Base-by-base conservation (phyloP, 345 rosid genomes). In the Corymbia maculata region DNA sequence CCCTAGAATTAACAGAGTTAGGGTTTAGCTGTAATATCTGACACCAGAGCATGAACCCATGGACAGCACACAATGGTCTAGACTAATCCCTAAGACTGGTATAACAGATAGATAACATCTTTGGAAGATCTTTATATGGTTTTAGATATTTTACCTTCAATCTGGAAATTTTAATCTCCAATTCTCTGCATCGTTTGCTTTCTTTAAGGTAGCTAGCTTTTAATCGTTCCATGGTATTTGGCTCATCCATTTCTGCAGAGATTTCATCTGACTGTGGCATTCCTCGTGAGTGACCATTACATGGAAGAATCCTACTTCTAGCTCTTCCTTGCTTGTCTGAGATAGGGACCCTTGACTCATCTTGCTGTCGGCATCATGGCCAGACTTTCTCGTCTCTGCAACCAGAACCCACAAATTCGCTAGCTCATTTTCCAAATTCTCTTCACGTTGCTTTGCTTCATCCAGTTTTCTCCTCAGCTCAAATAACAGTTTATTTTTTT, bases 331-430 rank as follows among this genome's bases (percentile, higher is more conserved):
- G 82, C 82, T 75, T 75, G 82, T 75, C 82, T 17, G 82, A 19
- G 82, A 17, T 5, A 36, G 82, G 82, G 26, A 36, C 82, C 82
- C 82, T 42, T 36, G 82, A 75, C 49, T 75, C 47, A 36, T 75
- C 82, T 75, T 75, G 26, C 89, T 89, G 64, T 93, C 92, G 22
- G 88, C 85, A 91, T 86, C 89, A 28, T 52, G 30, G 64, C 93
- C 92, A 44, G 90, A 89, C 85, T 92, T 93, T 88, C 90, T 92
- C 90, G 91, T 70, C 92, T 92, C 93, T 55, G 95, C 93, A 55
- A 95, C 92, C 87, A 92, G 92, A 88, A 91, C 87, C 96, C 97
- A 95, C 94, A 92, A 92, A 90, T 92, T 93, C 55, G 95, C 95
- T 89, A 95, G 95, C 89, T 93, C 95, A 82, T 89, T 93, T 90